Conservation (phyloP, 2,329 filamentous ascomycete species). For the Colletotrichum gloeosporioides region DNA sequence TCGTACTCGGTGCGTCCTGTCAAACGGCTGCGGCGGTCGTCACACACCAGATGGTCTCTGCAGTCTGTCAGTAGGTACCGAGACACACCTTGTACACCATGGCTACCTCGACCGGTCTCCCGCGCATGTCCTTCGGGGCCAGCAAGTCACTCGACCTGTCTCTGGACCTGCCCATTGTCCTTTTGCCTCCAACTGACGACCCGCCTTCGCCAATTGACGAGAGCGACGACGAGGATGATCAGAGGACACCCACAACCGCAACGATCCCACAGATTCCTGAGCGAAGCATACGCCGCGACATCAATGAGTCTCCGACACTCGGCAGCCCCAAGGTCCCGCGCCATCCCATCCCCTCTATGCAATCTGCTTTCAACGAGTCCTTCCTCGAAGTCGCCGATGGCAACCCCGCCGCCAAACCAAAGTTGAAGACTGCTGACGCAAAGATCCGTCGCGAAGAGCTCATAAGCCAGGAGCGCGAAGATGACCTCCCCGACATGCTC, state of each 20-base stretch:
- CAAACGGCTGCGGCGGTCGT: constrained; percentile 13
- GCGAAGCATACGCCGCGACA: constrained; percentile 7
- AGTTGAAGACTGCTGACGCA: constrained; percentile 59
- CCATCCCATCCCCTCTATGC: constrained; percentile 79
- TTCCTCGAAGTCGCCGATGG: constrained; percentile 72
- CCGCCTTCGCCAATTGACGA: constrained; percentile 1
- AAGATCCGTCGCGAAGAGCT: constrained; percentile 69
- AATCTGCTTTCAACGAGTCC: constrained; percentile 83
- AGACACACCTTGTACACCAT: constrained; percentile 18
- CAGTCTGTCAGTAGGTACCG: not conserved
- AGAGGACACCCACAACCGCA: constrained; percentile 19
- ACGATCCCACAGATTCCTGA: constrained; percentile 15
- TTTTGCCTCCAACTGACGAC: constrained; percentile 17
- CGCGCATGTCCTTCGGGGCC: constrained; percentile 24
- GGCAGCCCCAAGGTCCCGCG: constrained; percentile 35
- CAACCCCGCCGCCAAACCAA: constrained; percentile 52
- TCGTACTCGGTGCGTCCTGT: not conserved
- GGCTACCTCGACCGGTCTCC: constrained; percentile 20
- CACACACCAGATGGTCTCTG: constrained; percentile 16
- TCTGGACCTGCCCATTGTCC: constrained; percentile 20
- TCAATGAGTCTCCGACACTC: constrained; percentile 10
- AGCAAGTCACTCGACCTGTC: constrained; percentile 17
- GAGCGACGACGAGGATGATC: constrained; percentile 17
- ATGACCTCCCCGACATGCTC: constrained; percentile 72
- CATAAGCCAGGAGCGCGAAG: constrained; percentile 71